Base-by-base conservation (phyloP, 352 stramenopile genomes). In the Pythium rhizo-oryzae region DNA sequence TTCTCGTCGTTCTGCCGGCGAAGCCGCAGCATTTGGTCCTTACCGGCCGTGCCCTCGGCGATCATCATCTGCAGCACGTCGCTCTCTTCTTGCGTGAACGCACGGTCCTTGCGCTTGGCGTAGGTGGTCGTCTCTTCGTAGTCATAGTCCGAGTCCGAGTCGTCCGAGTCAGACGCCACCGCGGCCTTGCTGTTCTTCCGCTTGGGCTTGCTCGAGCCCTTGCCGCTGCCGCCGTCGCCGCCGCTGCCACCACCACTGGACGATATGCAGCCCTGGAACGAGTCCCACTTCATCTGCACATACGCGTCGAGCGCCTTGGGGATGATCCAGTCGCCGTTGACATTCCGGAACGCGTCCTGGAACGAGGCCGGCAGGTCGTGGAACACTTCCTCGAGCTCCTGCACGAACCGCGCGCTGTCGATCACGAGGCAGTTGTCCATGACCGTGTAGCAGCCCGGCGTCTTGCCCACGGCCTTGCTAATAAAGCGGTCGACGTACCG, bases 41-140 rank as follows among this genome's bases (percentile, higher is more conserved):
- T 71, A 12, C 80, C 80, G 0, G 85, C 85, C 3, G 85, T 93
- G 61, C 85, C 85, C 25, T 91, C 82, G 30, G 83, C 83, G 59
- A 93, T 91, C 85, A 93, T 93, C 70, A 91, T 77, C 56, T 91
- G 80, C 47, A 93, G 67, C 69, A 87, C 88, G 53, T 87, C 87
- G 50, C 80, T 85, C 65, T 90, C 83, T 62, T 91, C 85, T 59
- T 86, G 75, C 18, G 85, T 87, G 54, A 91, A 91, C 12, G 72
- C 52, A 19, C 62, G 58, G 39, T 80, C 70, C 65, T 91, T 90
- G 9, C 68, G n/a, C 47, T 78, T 85, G 77, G 90, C 84, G 47
- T 77, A 89, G 28, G 81, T 79, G 25, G 81, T 80, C 25, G 72
- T 71, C 4, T 65, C 67, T 39, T 90, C 78, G 52, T 87, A 90